phyloP scores from a whole-genome alignment of 2,329 filamentous ascomycete species.

The Cadophora sp. region DNA sequence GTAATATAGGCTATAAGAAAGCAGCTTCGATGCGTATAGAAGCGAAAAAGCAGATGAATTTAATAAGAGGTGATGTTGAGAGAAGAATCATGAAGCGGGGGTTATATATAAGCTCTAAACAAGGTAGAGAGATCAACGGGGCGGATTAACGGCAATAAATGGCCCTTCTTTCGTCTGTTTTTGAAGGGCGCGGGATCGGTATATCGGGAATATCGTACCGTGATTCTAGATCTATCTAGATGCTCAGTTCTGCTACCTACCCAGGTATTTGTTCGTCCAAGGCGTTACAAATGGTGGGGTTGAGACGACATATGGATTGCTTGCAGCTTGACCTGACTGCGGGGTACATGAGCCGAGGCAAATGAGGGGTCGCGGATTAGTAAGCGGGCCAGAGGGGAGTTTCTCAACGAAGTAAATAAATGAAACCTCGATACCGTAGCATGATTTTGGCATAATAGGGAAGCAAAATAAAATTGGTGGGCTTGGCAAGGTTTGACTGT shows the following conservation, averaged over 20 bases:
- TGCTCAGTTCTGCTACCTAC: too few species aligned
- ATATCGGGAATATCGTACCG: background rate
- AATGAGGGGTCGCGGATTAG: background rate
- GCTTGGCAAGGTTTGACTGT: too few species aligned
- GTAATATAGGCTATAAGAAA: too few species aligned
- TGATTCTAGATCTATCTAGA: background rate
- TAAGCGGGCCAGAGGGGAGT: background rate
- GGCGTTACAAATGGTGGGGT: background rate
- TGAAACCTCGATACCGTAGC: too few species aligned
- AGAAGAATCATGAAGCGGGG: background rate
- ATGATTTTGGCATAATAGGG: too few species aligned
- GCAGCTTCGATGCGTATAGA: background rate
- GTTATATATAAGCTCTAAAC: background rate
- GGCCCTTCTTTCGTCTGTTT: background rate
- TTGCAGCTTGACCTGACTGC: too few species aligned
- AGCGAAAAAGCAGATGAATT: background rate
- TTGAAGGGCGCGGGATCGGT: background rate
- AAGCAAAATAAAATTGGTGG: too few species aligned
- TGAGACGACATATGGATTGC: too few species aligned
- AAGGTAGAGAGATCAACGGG: background rate
- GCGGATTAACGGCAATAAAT: background rate
- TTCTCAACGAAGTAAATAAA: too few species aligned
- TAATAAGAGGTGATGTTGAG: background rate
- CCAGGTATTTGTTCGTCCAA: too few species aligned
- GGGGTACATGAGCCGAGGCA: slow-evolving; percentile 6